Evolutionary conservation across 2,329 filamentous ascomycete genomes (phyloP), one percentile per base, ranked within the genome.

Genomic region (Alternaria consortialis): DNA sequence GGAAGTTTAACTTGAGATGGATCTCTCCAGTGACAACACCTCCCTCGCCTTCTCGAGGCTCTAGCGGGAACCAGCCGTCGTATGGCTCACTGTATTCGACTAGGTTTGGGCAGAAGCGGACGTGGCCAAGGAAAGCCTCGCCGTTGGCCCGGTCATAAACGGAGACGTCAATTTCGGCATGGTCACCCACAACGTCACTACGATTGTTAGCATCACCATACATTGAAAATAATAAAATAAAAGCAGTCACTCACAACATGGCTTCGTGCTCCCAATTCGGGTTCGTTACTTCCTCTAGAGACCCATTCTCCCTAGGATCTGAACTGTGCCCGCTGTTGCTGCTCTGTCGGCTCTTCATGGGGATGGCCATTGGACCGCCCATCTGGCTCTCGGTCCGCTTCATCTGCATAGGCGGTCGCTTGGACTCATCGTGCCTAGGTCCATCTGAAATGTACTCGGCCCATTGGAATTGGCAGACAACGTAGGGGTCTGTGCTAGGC

Each of bases 251-350:
- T 83, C 87, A 97, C 94, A 99, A 99, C 51, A 92, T 87, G 37
- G 94, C 94, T 75, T 97, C 93, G 55, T 97, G 94, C 79, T 97
- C 93, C 95, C 95, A 99, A 72, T 92, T 92, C 0, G 95, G 94
- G 77, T 92, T 91, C 7, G 93, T 94, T 62, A 94, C 84, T 56
- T 87, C 84, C 55, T 88, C 87, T 68, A 88, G 89, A 37, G 80
- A 80, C 66, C 83, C 83, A 68, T 84, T 82, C 62, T 87, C 85
- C 63, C 69, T 69, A 0, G 77, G 72, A 57, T 84, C 83, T 63
- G 82, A 84, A 71, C 69, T 97, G 87, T 85, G 66, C 90, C 94
- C 97, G 57, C 94, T 97, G 80, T 94, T 94, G 82, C 94, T 98
- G 81, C 94, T 98, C 77, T 98, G 95, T 56, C 95, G 90, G 78